phyloP scores from a whole-genome alignment of 371 early-diverging fungal species.

The Mucor ambiguus region DNA sequence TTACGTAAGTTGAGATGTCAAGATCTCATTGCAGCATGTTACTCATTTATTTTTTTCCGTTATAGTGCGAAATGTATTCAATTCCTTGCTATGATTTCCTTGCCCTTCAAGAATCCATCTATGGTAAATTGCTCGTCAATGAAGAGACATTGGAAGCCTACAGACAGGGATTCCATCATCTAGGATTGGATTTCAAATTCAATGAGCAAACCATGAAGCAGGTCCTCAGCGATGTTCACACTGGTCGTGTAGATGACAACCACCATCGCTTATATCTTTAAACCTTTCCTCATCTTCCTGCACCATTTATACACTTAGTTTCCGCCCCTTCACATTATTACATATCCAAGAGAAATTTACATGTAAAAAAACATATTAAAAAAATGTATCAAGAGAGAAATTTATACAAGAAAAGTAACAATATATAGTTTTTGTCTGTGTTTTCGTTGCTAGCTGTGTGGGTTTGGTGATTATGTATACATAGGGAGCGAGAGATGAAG shows the following conservation, averaged over 20 bases:
- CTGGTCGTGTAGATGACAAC: slow-evolving; percentile 34
- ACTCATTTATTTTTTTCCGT: not conserved
- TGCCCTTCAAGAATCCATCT: slow-evolving; percentile 45
- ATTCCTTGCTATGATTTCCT: slow-evolving; percentile 43
- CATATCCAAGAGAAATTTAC: not conserved
- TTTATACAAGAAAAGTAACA: slow-evolving; percentile 8
- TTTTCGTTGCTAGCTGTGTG: not conserved
- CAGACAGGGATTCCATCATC: slow-evolving; percentile 23
- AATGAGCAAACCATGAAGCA: slow-evolving; percentile 20
- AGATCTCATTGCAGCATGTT: not conserved
- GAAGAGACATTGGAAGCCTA: slow-evolving; percentile 38
- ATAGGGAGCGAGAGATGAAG: not conserved
- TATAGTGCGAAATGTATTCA: slow-evolving; percentile 46
- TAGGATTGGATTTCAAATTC: slow-evolving; percentile 27
- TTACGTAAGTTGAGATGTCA: slow-evolving; percentile 30
- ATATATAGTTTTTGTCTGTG: not conserved
- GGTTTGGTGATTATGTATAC: slow-evolving; percentile 5
- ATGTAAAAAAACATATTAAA: not conserved
- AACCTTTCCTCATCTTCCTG: not conserved
- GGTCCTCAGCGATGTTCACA: slow-evolving; percentile 10
- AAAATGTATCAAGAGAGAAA: slow-evolving; percentile 4
- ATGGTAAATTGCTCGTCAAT: slow-evolving; percentile 44
- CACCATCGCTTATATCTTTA: slow-evolving; percentile 51
- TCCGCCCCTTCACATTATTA: not conserved
- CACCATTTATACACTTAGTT: not conserved